These are phyloP conservation scores for Trichophyton schoenleinii DNA, from an alignment of 2,329 filamentous ascomycete species.

Conservation along the genomic window DNA sequence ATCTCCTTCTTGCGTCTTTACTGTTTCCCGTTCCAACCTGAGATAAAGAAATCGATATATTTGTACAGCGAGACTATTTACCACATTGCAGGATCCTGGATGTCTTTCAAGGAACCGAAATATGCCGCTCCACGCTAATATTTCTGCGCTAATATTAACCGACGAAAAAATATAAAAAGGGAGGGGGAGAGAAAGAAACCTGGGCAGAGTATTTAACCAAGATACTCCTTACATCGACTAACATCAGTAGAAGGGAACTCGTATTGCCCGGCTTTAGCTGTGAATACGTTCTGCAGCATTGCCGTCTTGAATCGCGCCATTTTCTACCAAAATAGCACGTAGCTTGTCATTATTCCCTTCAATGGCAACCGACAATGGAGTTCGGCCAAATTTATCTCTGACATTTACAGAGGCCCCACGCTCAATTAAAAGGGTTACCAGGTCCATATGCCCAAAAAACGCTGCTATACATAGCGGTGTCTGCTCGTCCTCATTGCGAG, in stretches of 20 bases:
- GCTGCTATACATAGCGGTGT: neutral
- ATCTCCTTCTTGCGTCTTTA: neutral
- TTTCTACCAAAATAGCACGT: neutral
- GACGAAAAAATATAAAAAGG: too few species aligned
- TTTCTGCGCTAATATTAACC: too few species aligned
- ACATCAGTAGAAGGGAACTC: neutral
- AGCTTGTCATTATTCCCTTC: neutral
- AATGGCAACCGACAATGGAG: neutral
- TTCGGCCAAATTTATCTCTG: neutral
- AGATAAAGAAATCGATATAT: neutral
- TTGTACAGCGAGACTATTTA: neutral
- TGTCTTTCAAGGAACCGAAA: neutral
- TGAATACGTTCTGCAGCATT: too few species aligned
- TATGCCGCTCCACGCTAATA: neutral
- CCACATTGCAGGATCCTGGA: neutral
- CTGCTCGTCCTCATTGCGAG: neutral
- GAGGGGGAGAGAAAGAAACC: too few species aligned
- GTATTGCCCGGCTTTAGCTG: neutral
- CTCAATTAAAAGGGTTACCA: neutral
- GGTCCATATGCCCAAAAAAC: neutral
- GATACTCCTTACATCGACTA: neutral
- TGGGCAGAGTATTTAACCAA: neutral
- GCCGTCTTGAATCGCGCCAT: neutral
- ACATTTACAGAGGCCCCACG: neutral
- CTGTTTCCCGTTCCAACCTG: neutral